Percentiles rank a stretch among this genome's conserved stretches.
phyloP scores from a whole-genome alignment of 768 basidiomycete genomes.

The Lactarius pseudohatsudake region DNA sequence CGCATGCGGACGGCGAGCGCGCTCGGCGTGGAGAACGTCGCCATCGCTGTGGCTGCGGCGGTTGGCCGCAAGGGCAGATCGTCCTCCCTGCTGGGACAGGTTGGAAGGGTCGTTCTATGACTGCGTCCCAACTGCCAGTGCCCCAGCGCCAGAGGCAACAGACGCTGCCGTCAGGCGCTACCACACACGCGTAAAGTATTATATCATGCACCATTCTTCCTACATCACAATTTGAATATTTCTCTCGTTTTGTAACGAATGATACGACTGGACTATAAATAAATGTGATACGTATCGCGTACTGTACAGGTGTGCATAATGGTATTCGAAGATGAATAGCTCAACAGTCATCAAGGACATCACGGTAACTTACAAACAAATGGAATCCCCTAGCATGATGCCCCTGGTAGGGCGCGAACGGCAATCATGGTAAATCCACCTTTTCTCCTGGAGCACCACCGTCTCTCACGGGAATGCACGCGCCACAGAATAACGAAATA shows the following conservation, averaged over 20 bases:
- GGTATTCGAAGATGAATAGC: background rate
- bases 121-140: background rate
- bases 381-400: background rate
- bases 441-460: background rate
- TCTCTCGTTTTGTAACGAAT: background rate
- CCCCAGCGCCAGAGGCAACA: constrained; percentile 6
- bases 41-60: background rate
- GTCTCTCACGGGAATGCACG: background rate
- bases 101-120: constrained; percentile 23
- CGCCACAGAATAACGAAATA: background rate
- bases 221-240: background rate
- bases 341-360: background rate
- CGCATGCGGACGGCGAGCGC: constrained; percentile 23
- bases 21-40: constrained; percentile 10
- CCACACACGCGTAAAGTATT: constrained; percentile 1
- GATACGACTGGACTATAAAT: background rate
- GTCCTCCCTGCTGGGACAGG: constrained; percentile 26
- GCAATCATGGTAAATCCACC: background rate
- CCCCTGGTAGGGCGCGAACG: background rate
- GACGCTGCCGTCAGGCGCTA: background rate
- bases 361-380: background rate
- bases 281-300: background rate
- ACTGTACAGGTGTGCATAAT: background rate
- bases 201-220: too few species aligned
- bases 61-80: constrained; percentile 26